Percentiles rank a stretch among this genome's conserved stretches.
These are phyloP conservation scores for Prunus persica DNA, from an alignment of 306 rosid species.

Conservation along the genomic window Prunus_persica_NCBIv2 NC_034011.1:16198501-16199000, in stretches of 20 bases:
- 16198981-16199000: slow-evolving; percentile 21
- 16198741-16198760: slow-evolving; percentile 99
- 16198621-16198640: slow-evolving; percentile 69
- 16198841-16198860: slow-evolving; percentile 92
- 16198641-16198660: slow-evolving; percentile 82
- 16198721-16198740: slow-evolving; percentile 99
- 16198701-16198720: slow-evolving; percentile 99
- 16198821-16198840: slow-evolving; percentile 84
- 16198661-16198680: slow-evolving; percentile 97
- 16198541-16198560: slow-evolving; percentile 31
- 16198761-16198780: slow-evolving; percentile 85
- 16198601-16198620: slow-evolving; percentile 34
- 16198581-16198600: slow-evolving; percentile 22
- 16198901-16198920: slow-evolving; percentile 98
- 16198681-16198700: slow-evolving; percentile 96
- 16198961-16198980: slow-evolving; percentile 27
- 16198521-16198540: slow-evolving; percentile 88
- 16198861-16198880: slow-evolving; percentile 95
- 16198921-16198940: slow-evolving; percentile 97
- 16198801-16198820: slow-evolving; percentile 96
- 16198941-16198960: slow-evolving; percentile 92
- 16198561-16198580: slow-evolving; percentile 32
- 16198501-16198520: slow-evolving; percentile 95
- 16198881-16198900: slow-evolving; percentile 93
- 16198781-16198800: slow-evolving; percentile 94